These are phyloP conservation scores for Pythium inflatum DNA, from an alignment of 352 stramenopile genomes.

Conservation along the genomic window DNA sequence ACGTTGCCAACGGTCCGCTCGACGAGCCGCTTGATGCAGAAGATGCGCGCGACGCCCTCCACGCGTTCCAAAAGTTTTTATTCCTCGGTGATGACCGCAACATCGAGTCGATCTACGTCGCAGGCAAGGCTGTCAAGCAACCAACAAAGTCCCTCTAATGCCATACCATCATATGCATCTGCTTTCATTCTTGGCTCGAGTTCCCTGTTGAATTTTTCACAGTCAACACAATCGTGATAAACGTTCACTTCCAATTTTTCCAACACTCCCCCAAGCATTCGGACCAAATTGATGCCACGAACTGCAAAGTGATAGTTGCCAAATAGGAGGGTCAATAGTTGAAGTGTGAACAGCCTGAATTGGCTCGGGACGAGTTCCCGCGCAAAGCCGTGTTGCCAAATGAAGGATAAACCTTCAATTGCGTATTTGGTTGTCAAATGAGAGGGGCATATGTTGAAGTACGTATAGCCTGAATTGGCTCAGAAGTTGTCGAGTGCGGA, in stretches of 20 bases:
- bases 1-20: conserved; percentile 61
- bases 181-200: neutral
- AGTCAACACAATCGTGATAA: no score
- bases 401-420: no score
- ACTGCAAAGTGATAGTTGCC: no score
- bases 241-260: no score
- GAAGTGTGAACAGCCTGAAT: neutral
- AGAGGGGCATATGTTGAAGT: neutral
- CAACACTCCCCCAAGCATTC: no score
- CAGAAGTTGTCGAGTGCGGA: no score
- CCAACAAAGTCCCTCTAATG: neutral
- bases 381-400: neutral
- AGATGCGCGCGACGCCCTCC: conserved; percentile 56
- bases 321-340: neutral
- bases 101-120: conserved; percentile 86
- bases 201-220: neutral
- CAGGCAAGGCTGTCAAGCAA: conserved; percentile 61
- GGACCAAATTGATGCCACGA: no score
- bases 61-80: conserved; percentile 91
- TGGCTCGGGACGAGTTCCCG: neutral
- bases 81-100: conserved; percentile 92
- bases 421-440: no score
- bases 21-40: conserved; percentile 53
- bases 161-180: neutral
- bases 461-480: no score